phyloP scores from a whole-genome alignment of 2,329 filamentous ascomycete species.

The Drechslerella dactyloides region DNA sequence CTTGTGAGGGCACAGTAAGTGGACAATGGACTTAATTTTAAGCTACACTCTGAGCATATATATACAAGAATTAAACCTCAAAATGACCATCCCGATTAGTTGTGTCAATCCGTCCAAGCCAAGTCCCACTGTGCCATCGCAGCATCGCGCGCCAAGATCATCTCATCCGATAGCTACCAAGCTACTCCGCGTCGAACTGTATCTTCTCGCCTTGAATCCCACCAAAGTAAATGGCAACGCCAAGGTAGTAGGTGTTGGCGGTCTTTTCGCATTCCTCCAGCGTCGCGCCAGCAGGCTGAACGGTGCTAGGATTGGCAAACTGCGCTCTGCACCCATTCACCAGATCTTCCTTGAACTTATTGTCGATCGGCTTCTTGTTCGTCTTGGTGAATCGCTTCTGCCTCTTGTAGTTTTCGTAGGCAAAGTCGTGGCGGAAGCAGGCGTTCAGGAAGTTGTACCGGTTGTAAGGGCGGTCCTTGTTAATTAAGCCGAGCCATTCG shows the following conservation, averaged over 20 bases:
- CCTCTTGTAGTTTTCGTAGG: constrained; percentile 63
- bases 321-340: not conserved
- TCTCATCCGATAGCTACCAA: too few species aligned
- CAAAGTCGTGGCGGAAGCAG: constrained; percentile 66
- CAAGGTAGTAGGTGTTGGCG: not conserved
- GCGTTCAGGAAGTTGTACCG: constrained; percentile 1
- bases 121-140: too few species aligned
- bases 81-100: too few species aligned
- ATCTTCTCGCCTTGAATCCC: not conserved
- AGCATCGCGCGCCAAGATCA: too few species aligned
- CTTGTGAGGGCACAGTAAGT: too few species aligned
- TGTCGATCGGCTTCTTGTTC: constrained; percentile 59
- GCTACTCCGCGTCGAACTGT: too few species aligned
- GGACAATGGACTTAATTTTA: too few species aligned
- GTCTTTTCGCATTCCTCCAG: not conserved
- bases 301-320: not conserved
- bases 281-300: not conserved
- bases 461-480: not conserved
- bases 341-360: constrained; percentile 59
- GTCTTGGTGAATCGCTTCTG: constrained; percentile 62
- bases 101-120: too few species aligned
- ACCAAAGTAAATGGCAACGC: not conserved
- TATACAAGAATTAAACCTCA: too few species aligned
- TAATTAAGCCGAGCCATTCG: not conserved
- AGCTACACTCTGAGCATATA: too few species aligned